Evolutionary conservation across 2,329 filamentous ascomycete species (phyloP), one percentile per base, ranked within the genome.

Genomic region (Pseudonectria foliicola): DNA sequence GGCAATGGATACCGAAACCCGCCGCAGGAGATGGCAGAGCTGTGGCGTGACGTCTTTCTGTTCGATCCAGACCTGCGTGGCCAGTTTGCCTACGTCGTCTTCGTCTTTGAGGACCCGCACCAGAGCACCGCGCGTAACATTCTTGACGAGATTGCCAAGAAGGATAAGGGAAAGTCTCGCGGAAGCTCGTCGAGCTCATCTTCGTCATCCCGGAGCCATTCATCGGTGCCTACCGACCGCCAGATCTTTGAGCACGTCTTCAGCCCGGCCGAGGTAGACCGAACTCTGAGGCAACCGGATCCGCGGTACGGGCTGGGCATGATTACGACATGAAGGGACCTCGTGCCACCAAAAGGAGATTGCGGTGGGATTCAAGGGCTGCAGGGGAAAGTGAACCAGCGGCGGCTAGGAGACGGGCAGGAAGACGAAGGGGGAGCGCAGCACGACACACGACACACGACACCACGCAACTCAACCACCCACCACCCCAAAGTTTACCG

Each of bases 1-100:
- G 78, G 78, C 29, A 79, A 79, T 42, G 67, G 68, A 25, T 75
- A 76, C 52, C 70, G 74, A 46, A 83, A 83, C 54, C 79, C 79
- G 27, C 73, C 79, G 1, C 68, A 71, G 50, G 77, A 81, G 55
- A 63, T 82, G 35, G 77, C 77, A 24, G 70, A 76, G 55, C 66
- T 82, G 32, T 83, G 79, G 79, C 68, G 76, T 29, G 77, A 83
- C 43, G 64, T 80, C 10, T 66, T 82, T 28, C 64, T 80, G 28
- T 77, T 75, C 53, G 75, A 80, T 42, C 68, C 73, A 0, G 76
- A 80, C 37, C 68, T 82, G 25, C 65, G 72, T 11, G 77, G 78
- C 13, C 73, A 76, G 38, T 78, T 83, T 49, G 57, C 66, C 34
- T 71, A 75, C 44, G 72, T 81, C 23, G 68, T 77, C 6, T 83